Conservation (phyloP, 805 yeast genomes). For the Wickerhamiella kazuoi region DNA sequence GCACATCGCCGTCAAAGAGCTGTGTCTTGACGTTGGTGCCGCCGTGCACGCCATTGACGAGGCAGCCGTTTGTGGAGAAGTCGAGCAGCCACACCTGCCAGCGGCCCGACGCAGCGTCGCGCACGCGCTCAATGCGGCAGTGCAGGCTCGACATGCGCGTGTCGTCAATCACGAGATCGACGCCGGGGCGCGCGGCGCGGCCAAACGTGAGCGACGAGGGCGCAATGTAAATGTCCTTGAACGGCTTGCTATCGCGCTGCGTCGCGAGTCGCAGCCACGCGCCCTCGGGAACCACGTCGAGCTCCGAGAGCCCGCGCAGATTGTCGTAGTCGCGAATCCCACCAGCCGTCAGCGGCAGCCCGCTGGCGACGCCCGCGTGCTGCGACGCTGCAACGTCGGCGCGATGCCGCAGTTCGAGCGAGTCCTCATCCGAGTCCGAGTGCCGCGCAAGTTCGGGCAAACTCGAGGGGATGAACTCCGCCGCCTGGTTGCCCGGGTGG, state of each 20-base stretch:
- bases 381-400: neutral
- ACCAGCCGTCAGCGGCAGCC: slow-evolving; percentile 14
- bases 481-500: neutral
- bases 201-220: slow-evolving; percentile 64
- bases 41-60: slow-evolving; percentile 35
- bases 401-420: neutral
- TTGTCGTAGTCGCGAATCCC: slow-evolving; percentile 16
- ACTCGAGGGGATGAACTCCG: neutral
- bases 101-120: slow-evolving; percentile 11
- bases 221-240: slow-evolving; percentile 36
- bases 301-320: slow-evolving; percentile 15
- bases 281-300: slow-evolving; percentile 30
- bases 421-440: neutral
- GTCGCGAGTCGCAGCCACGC: slow-evolving; percentile 48
- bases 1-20: slow-evolving; percentile 1
- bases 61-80: slow-evolving; percentile 63
- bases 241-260: slow-evolving; percentile 27
- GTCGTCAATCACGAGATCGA: slow-evolving; percentile 41
- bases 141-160: slow-evolving; percentile 71
- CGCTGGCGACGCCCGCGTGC: neutral
- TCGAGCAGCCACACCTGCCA: slow-evolving; percentile 75
- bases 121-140: slow-evolving; percentile 38
- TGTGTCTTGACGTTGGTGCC: neutral
- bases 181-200: slow-evolving; percentile 27
- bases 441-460: neutral